Conservation (phyloP, 495 filamentous ascomycete species). For the Penicillium bovifimosum region DNA sequence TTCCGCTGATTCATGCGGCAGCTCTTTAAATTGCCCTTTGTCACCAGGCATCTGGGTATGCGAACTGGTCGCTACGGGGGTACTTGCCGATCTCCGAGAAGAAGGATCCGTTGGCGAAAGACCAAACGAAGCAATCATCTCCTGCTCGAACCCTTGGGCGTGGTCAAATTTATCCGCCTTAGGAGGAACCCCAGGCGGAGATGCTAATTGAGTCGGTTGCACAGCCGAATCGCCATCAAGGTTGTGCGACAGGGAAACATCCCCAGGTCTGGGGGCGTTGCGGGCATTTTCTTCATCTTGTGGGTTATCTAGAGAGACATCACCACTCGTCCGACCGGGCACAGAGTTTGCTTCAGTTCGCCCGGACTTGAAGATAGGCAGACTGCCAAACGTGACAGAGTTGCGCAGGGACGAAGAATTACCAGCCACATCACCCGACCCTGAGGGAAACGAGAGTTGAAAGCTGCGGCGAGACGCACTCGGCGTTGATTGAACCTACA, state of each 20-base stretch:
- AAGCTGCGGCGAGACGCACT: slow-evolving; percentile 19
- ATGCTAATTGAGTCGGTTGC: not conserved
- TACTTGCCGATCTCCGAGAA: slow-evolving; percentile 1
- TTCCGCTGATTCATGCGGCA: not conserved
- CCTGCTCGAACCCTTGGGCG: slow-evolving; percentile 16
- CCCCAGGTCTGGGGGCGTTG: slow-evolving; percentile 3
- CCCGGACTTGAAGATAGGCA: slow-evolving; percentile 23
- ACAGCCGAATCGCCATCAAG: not conserved
- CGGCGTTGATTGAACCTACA: slow-evolving; percentile 40
- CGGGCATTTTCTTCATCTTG: slow-evolving; percentile 2
- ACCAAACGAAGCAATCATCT: slow-evolving; percentile 25
- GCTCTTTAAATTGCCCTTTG: not conserved
- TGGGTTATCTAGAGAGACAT: slow-evolving; percentile 5
- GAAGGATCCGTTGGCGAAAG: slow-evolving; percentile 18
- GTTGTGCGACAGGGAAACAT: not conserved
- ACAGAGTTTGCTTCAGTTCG: slow-evolving; percentile 1
- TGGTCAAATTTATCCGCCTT: not conserved
- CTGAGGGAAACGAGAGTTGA: slow-evolving; percentile 15
- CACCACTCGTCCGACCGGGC: not conserved
- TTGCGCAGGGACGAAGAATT: slow-evolving; percentile 16
- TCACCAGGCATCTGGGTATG: not conserved
- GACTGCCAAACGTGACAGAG: slow-evolving; percentile 21
- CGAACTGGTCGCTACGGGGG: not conserved
- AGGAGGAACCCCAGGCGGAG: not conserved
- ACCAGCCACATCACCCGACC: slow-evolving; percentile 12